Conservation (phyloP, 257 asterid genomes). For the Penstemon barbatus region DNA sequence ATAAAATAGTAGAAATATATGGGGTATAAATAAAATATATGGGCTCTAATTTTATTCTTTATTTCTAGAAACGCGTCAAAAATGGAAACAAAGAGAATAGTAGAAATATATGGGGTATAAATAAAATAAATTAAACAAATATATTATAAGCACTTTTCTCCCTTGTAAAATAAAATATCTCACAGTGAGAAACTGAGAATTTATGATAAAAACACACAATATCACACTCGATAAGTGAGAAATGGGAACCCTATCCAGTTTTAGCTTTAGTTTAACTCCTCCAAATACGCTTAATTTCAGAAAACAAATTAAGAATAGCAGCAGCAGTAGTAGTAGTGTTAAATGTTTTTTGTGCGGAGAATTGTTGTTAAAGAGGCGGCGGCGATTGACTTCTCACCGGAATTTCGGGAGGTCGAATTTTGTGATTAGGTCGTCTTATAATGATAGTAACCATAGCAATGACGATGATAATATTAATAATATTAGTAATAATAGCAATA, state of each 20-base stretch:
- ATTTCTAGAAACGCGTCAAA: too few species aligned
- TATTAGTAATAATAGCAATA: constrained; percentile 22
- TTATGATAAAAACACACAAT: too few species aligned
- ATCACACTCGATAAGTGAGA: too few species aligned
- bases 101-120: too few species aligned
- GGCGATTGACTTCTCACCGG: constrained; percentile 31
- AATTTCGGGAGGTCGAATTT: constrained; percentile 36
- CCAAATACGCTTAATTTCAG: constrained; percentile 29
- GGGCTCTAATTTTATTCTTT: too few species aligned
- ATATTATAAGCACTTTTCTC: too few species aligned
- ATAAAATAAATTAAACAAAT: too few species aligned
- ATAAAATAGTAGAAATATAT: too few species aligned
- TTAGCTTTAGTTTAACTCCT: constrained; percentile 43
- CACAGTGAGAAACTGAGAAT: too few species aligned
- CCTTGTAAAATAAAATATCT: too few species aligned
- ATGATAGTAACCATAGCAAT: constrained; percentile 25
- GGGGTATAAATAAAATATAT: too few species aligned
- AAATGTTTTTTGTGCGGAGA: constrained; percentile 44
- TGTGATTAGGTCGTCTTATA: constrained; percentile 47
- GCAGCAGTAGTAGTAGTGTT: constrained; percentile 18
- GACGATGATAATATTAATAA: constrained; percentile 32
- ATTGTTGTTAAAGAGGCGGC: constrained; percentile 35
- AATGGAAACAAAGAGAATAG: too few species aligned
- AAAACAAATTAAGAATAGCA: constrained; percentile 7
- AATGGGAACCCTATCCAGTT: constrained; percentile 67